Evolutionary conservation across 768 basidiomycete species (phyloP).

Genomic region (Lactifluus subvellereus): DNA sequence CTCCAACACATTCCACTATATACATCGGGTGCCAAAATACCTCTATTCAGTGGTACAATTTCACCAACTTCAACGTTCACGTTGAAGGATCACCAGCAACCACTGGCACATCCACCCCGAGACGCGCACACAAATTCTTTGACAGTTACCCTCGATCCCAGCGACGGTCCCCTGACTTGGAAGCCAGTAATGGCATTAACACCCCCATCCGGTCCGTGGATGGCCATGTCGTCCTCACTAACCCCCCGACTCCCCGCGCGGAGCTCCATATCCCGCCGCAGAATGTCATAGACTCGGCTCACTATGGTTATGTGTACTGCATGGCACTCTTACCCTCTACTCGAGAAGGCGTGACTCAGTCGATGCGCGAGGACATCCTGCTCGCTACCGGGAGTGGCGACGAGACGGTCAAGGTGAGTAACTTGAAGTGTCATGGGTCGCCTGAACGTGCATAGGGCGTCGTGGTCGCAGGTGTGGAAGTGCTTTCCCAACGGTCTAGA

Average conservation of each 20-base stretch:
- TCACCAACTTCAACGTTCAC: slow-evolving; percentile 30
- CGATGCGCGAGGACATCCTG: slow-evolving; percentile 32
- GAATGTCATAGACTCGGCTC: slow-evolving; percentile 83
- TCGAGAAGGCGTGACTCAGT: slow-evolving; percentile 36
- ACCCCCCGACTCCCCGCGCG: slow-evolving; percentile 30
- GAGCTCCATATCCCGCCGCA: slow-evolving; percentile 52
- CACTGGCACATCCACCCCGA: slow-evolving; percentile 29
- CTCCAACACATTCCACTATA: slow-evolving; percentile 56
- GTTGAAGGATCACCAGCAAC: slow-evolving; percentile 16
- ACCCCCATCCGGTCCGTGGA: slow-evolving; percentile 29
- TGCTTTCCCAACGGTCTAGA: slow-evolving; percentile 43
- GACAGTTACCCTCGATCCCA: slow-evolving; percentile 79
- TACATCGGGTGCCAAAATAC: slow-evolving; percentile 93
- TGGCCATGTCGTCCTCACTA: slow-evolving; percentile 26
- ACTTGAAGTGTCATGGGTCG: too few species aligned
- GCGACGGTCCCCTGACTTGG: slow-evolving; percentile 59
- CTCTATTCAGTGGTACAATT: slow-evolving; percentile 84
- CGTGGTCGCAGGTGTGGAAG: slow-evolving; percentile 53
- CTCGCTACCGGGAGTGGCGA: slow-evolving; percentile 89
- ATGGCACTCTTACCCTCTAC: slow-evolving; percentile 48
- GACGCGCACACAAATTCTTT: slow-evolving; percentile 82
- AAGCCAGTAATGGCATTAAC: slow-evolving; percentile 49
- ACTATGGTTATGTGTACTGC: slow-evolving; percentile 92
- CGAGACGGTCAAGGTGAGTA: slow-evolving; percentile 72
- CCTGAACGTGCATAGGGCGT: not conserved